Evolutionary conservation across 1,139 yeast species (phyloP), one percentile per base, ranked within the genome.

Genomic region (Pichia sp.): DNA sequence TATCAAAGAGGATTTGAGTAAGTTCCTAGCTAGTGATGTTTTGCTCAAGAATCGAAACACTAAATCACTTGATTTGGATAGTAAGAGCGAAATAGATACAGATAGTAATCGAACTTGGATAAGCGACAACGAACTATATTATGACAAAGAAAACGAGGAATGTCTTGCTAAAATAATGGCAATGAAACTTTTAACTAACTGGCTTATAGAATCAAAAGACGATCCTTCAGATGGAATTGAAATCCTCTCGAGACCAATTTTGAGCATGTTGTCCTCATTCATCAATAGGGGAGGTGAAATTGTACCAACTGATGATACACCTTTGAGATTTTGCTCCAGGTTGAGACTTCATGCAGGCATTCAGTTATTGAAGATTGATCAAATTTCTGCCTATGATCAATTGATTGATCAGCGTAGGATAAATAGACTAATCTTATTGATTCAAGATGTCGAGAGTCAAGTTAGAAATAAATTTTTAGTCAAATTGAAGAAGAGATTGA

Each of bases 261-360:
- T 88, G 55, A 87, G 85, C 59, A 69, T 88, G 41, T 73, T 89
- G 43, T 73, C 79, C 41, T 80, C 91, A 1, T 71, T 87, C 34
- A 79, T 90, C 46, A 80, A 83, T 2, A 85, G 85, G 64, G 86
- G 87, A 46, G 96, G 96, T n/a, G 96, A 90, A 62, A 76, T 90
- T 26, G 79, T 84, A 2, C 73, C 78, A 26, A 74, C 74, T 25
- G 72, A 73, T 44, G 61, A 74, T 3, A 86, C 96, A 0, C 96
- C 96, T 7, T 71, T 68, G 37, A 67, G 69, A 28, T 82, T 73
- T 61, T 85, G 83, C 60, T 75, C 82, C 57, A 78, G 81, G 57
- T 68, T 90, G 42, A 75, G 96, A 57, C 70, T 87, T 9, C 74
- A 73, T 26, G 93, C 96, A 0, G 96, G 96, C 0, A 63, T 78